phyloP scores from a whole-genome alignment of 805 yeast species.

The Suhomyces emberorum region DNA sequence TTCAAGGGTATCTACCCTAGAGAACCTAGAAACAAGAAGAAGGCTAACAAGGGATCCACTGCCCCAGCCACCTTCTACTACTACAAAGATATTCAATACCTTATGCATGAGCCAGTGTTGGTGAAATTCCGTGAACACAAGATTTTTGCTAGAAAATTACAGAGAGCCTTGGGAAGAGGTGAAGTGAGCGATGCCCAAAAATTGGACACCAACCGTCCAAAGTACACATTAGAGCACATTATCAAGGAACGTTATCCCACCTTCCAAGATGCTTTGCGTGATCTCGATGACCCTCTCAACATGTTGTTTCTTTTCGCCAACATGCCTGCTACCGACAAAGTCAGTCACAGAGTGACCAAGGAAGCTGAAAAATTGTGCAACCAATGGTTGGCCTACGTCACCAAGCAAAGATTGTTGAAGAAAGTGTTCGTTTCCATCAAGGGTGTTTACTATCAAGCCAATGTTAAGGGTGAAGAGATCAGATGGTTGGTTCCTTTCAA shows the following conservation, averaged over 20 bases:
- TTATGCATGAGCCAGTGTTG: conserved; percentile 91
- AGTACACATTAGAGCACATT: conserved; percentile 82
- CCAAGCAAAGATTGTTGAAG: conserved; percentile 74
- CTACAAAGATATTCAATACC: conserved; percentile 88
- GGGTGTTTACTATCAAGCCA: conserved; percentile 95
- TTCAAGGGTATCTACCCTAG: conserved; percentile 98
- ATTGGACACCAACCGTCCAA: conserved; percentile 76
- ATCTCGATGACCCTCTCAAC: conserved; percentile 90
- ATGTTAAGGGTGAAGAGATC: conserved; percentile 83
- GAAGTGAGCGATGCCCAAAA: conserved; percentile 86
- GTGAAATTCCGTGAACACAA: conserved; percentile 93
- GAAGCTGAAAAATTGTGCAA: conserved; percentile 85
- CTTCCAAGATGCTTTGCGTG: conserved; percentile 87
- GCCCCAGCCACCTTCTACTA: conserved; percentile 95
- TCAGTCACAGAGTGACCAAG: conserved; percentile 74
- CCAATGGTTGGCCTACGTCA: conserved; percentile 93
- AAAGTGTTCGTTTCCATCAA: conserved; percentile 95
- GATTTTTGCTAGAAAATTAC: conserved; percentile 86
- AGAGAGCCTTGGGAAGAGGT: conserved; percentile 87
- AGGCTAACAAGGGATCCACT: conserved; percentile 97
- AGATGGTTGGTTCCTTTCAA: conserved; percentile 97
- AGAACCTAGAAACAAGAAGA: conserved; percentile 92
- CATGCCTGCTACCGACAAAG: conserved; percentile 89
- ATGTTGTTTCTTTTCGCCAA: conserved; percentile 92
- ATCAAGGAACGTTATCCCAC: conserved; percentile 96